Percentiles rank a stretch among this genome's conserved stretches.
Evolutionary conservation across 345 rosid species (phyloP).

Genomic region (Hibiscus syriacus): DNA sequence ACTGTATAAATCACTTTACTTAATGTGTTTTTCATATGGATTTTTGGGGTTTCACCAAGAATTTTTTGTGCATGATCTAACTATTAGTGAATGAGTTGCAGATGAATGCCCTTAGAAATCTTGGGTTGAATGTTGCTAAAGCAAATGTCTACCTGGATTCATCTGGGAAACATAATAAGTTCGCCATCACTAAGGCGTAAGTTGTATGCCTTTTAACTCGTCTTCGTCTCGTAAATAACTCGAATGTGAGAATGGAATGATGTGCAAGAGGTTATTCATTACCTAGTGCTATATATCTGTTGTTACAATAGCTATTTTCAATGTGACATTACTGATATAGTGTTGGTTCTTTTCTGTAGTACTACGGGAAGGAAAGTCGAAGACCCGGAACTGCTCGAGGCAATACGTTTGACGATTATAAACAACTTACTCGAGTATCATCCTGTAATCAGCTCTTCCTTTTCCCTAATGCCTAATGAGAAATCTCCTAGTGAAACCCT

Average conservation of each 20-base stretch:
- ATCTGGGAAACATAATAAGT: constrained; percentile 91
- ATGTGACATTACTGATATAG: no score
- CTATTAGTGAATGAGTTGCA: constrained; percentile 27
- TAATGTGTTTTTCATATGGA: no score
- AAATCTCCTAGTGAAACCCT: constrained; percentile 2
- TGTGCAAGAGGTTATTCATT: neutral
- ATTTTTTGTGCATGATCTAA: no score
- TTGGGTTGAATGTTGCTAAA: constrained; percentile 86
- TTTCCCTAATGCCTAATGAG: neutral
- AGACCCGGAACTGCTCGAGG: no score
- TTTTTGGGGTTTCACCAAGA: no score
- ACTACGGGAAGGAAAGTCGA: constrained; percentile 88
- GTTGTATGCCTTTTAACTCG: constrained; percentile 19
- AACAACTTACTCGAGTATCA: constrained; percentile 85
- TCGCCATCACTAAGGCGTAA: constrained; percentile 77
- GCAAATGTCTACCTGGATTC: constrained; percentile 89
- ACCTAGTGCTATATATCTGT: neutral
- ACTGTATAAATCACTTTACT: constrained; percentile 46
- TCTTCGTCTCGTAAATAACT: neutral
- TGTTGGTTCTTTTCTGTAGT: constrained; percentile 35
- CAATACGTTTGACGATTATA: constrained; percentile 92
- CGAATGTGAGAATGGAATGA: neutral
- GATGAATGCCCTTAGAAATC: constrained; percentile 91
- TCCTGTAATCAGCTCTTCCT: constrained; percentile 50
- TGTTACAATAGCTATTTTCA: constrained; percentile 5